Conservation (phyloP, 1,284 basidiomycete genomes). For the Exobasidium rhododendri region DNA sequence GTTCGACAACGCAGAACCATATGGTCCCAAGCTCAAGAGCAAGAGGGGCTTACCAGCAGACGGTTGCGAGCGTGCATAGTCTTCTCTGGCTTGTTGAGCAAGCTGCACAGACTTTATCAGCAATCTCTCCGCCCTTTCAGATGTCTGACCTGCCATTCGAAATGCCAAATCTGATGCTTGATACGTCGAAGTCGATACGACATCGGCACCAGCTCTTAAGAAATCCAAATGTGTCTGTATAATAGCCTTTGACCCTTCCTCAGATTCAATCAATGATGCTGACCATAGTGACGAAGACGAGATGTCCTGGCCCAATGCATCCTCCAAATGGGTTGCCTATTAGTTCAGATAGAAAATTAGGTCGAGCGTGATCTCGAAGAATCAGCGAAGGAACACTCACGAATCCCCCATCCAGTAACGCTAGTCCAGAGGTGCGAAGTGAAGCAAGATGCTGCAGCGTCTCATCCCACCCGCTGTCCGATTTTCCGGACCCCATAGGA, state of each 20-base stretch:
- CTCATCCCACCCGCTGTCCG: not conserved
- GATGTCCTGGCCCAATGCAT: slow-evolving; percentile 37
- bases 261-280: slow-evolving; percentile 30
- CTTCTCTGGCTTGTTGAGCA: slow-evolving; percentile 27
- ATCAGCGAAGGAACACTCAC: too few relatives aligned
- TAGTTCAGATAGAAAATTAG: too few relatives aligned
- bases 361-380: too few relatives aligned
- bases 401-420: slow-evolving; percentile 40
- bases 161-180: slow-evolving; percentile 40
- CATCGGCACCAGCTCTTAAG: slow-evolving; percentile 36
- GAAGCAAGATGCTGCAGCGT: slow-evolving; percentile 3
- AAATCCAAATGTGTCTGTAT: slow-evolving; percentile 39
- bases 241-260: slow-evolving; percentile 29
- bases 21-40: slow-evolving; percentile 39
- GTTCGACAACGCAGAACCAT: slow-evolving; percentile 40
- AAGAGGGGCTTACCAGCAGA: slow-evolving; percentile 22
- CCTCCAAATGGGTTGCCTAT: slow-evolving; percentile 43
- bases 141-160: slow-evolving; percentile 24
- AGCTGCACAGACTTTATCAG: slow-evolving; percentile 36
- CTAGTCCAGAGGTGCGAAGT: slow-evolving; percentile 18
- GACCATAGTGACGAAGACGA: slow-evolving; percentile 39
- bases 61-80: slow-evolving; percentile 10
- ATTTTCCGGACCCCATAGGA: not conserved
- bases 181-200: slow-evolving; percentile 44
- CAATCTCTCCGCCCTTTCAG: slow-evolving; percentile 24